Conservation (phyloP, 176 grass and related monocot genomes). For the maize (Zea mays) region DNA sequence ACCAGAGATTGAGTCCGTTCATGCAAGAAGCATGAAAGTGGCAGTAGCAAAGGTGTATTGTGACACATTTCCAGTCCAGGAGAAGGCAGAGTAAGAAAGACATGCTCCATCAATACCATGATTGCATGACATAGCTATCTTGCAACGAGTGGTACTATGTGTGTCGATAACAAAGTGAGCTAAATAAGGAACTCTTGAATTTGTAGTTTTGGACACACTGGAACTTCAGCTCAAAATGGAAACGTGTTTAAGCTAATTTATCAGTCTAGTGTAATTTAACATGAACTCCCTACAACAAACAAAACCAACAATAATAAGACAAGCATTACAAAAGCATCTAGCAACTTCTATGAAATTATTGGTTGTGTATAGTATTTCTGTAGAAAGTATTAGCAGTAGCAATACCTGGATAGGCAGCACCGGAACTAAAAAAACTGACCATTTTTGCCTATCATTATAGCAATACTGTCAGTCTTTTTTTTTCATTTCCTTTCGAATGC, state of each 20-base stretch:
- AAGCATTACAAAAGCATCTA: background rate
- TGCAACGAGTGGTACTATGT: background rate
- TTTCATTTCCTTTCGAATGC: background rate
- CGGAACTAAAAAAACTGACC: background rate
- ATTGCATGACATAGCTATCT: background rate
- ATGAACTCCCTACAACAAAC: background rate
- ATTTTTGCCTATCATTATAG: background rate
- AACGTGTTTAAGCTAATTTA: background rate
- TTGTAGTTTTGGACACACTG: background rate
- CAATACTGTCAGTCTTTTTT: background rate
- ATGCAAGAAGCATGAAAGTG: background rate
- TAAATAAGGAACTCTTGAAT: background rate
- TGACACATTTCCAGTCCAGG: background rate
- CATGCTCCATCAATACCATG: background rate
- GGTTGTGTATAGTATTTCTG: background rate
- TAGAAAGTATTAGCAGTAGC: background rate
- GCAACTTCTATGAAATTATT: constrained; percentile 15
- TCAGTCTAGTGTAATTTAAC: background rate
- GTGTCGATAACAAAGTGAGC: background rate
- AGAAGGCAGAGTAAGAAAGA: background rate
- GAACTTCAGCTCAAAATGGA: background rate
- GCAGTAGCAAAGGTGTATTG: background rate
- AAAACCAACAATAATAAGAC: background rate
- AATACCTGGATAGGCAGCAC: background rate
- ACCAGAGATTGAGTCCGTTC: background rate